Evolutionary conservation across 768 basidiomycete species (phyloP), one percentile per base, ranked within the genome.

Genomic region (Xanthoconium purpureum): DNA sequence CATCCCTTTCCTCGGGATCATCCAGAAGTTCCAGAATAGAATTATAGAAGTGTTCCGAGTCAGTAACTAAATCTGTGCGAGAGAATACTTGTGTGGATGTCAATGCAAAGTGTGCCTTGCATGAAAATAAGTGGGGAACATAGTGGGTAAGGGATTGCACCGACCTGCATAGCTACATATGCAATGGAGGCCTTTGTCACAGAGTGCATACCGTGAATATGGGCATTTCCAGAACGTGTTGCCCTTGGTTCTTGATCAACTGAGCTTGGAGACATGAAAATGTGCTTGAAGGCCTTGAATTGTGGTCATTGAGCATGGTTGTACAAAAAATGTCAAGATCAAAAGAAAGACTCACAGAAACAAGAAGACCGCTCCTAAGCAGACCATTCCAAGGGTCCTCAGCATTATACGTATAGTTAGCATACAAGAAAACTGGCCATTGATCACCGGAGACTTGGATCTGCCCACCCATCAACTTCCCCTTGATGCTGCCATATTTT

Each of bases 81-180:
- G 48, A 56, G 9, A 56, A 56, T 2, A 56, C 55, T 38, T 56
- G 55, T 1, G 48, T 20, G 1, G 43, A 50, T 4, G n/a, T 50
- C 14, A 56, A 30, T 5, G 42, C 36, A 32, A 56, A 56, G 18
- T 18, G 36, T 11, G 45, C 37, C 52, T 24, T 53, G 10, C 6
- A 33, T 30, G 1, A 12, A 10, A 10, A 33, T 47, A 6, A 47
- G 32, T 12, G 5, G 6, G 13, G 5, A 29, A 18, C 14, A 29
- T 3, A 28, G n/a, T 24, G 7, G 17, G 1, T 29, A 17, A 44
- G 12, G 13, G 3, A 44, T 2, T 5, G 4, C 10, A 35, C 47
- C 14, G 2, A 35, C 47, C 33, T 47, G 47, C 3, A 18, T 47
- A 6, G 33, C 44, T 17, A 45, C 44, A 30, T 45, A 45, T 3